Evolutionary conservation across 768 basidiomycete genomes (phyloP), one percentile per base, ranked within the genome.

Genomic region (Tricholoma sp.): DNA sequence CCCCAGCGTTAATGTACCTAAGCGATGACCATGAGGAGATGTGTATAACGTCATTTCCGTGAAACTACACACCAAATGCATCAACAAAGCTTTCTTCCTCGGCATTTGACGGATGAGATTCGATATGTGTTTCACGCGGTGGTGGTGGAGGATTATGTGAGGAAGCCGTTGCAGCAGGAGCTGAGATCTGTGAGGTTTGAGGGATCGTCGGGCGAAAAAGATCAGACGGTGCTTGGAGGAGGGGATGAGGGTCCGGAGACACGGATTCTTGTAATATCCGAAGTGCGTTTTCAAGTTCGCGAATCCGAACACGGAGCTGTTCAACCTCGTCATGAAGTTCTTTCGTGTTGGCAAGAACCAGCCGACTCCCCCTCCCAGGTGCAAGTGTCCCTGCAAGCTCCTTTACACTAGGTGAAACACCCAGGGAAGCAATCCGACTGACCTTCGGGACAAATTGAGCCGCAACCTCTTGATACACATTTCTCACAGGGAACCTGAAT

Each of bases 371-470:
- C 64, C 80, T 86, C 18, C 83, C 85, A 20, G 80, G 76, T 4
- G 79, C 77, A 58, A 83, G 70, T 8, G 77, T 77, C 17, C 82
- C 84, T 85, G 58, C 6, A n/a, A 39, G 37, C n/a, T 41, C 15
- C 15, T n/a, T 58, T 41, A 1, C 59, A 48, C 54, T 12, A 34
- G 11, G 18, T 29, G 6, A 15, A 10, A 57, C 41, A 36, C 49
- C 31, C 4, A 42, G 49, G 41, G 52, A 29, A 55, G 51, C 53
- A 59, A 45, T 31, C 37, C 34, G 39, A 53, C 66, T 44, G 60
- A 85, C 89, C 89, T 55, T 85, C 82, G n/a, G 89, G 89, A 70
- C 89, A 91, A 55, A 91, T 86, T 15, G 82, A 74, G 20, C 81
- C 82, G 63, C 88, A 91, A 33, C 89, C 89, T 63, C 88, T 76